Base-by-base conservation (phyloP, 2,329 filamentous ascomycete genomes). In the Didymella sp. region DNA sequence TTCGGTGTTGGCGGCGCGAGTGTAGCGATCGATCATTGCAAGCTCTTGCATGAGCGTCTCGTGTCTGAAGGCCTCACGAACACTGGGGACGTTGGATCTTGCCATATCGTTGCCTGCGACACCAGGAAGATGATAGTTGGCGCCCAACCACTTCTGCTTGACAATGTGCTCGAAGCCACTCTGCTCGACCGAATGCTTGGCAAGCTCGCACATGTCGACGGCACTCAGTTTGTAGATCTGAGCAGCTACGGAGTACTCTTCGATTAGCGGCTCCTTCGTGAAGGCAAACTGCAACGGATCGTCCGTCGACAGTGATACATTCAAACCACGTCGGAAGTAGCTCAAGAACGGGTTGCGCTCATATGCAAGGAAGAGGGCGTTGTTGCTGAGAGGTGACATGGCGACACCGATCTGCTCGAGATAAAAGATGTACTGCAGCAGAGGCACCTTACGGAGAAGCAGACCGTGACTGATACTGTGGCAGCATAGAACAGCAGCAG, bases 311-410 rank as follows among this genome's bases (percentile, higher is more conserved):
- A 99, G 81, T 1, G 94, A 98, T 6, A 99, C 93, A 72, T 99
- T 99, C 48, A 99, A 79, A 0, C 95, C 95, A 52, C 95, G 88
- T 72, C 91, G 89, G 81, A 99, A 99, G 78, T 99, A 99, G 70
- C 90, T 91, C 67, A 96, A 84, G 78, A 96, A 99, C 0, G 95
- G 95, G 68, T 99, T 99, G 57, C 96, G 88, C 76, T 99, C 95
- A 72, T 99, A 98, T 1, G 94, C 92, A 49, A 99, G 80, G 79
- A 99, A 99, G 28, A 99, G 80, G 0, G 95, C 95, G 69, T 99
- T 99, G 80, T 99, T 99, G 76, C 92, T 96, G 42, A 99, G 83
- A 2, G 95, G 95, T n/a, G 94, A 98, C 95, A 99, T 99, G 59
- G 95, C 95, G 61, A 99, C 95, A 56, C 95, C 95, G 61, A 99